A percentile compares a stretch with the other conserved stretches of the same genome.
Evolutionary conservation across 2,329 filamentous ascomycete species (phyloP).

Genomic region (Clarireedia homoeocarpa): DNA sequence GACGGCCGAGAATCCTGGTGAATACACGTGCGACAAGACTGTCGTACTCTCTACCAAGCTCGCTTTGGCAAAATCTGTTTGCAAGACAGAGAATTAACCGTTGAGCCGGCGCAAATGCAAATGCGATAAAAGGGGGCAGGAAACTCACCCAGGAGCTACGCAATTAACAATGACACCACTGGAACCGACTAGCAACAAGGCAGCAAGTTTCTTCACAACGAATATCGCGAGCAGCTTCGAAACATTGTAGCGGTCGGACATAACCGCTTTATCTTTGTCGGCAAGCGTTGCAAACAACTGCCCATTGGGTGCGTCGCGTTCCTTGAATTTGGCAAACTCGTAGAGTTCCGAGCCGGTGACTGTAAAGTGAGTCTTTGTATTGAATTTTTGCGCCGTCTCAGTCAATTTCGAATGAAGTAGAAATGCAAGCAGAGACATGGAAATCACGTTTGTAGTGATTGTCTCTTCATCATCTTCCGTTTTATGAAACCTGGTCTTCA

Average conservation of each 20-base stretch:
- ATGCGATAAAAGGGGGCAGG: background rate
- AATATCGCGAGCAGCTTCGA: conserved; percentile 42
- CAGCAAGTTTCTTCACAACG: conserved; percentile 32
- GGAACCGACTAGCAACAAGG: background rate
- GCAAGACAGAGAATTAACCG: background rate
- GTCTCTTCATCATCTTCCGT: conserved; percentile 34
- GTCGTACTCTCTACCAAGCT: background rate
- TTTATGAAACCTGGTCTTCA: background rate
- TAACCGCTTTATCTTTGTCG: background rate
- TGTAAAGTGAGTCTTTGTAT: background rate
- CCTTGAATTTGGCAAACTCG: background rate
- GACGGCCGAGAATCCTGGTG: conserved; percentile 27
- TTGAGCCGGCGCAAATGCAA: background rate
- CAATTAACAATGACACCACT: background rate
- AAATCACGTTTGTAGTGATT: conserved; percentile 41
- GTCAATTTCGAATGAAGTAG: conserved; percentile 37
- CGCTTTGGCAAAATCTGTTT: background rate
- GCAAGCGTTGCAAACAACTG: conserved; percentile 5
- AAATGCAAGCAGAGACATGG: conserved; percentile 38
- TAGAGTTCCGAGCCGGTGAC: conserved; percentile 12
- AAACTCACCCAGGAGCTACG: background rate
- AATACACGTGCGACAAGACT: background rate
- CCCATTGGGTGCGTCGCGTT: background rate
- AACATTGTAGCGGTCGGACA: conserved; percentile 31
- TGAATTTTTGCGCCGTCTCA: conserved; percentile 22